These are phyloP conservation scores for Aspergillus conjunctus DNA, from an alignment of 495 filamentous ascomycete genomes.

Conservation along the genomic window DNA sequence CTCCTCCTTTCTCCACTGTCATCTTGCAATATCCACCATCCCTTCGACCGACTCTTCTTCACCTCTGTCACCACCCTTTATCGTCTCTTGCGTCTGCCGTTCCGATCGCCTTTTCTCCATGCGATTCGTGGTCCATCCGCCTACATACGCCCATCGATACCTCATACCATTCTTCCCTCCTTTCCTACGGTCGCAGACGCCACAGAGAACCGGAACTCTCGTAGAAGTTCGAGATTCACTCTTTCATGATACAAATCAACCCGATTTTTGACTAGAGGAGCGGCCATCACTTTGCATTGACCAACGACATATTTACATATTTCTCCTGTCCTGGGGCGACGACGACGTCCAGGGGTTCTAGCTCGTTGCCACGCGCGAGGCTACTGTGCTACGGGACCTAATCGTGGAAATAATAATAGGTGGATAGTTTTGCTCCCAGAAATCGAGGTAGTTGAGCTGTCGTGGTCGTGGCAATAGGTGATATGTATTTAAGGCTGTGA, in stretches of 20 bases:
- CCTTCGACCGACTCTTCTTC: conserved; percentile 37
- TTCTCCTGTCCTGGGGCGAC: not conserved
- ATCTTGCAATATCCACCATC: conserved; percentile 33
- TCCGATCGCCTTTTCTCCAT: conserved; percentile 38
- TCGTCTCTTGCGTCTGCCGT: conserved; percentile 19
- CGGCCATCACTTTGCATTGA: not conserved
- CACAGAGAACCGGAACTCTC: conserved; percentile 21
- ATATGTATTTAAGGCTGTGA: conserved; percentile 43
- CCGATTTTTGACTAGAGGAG: not conserved
- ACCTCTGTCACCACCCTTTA: conserved; percentile 26
- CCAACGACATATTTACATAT: not conserved
- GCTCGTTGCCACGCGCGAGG: not conserved
- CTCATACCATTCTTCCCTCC: conserved; percentile 26
- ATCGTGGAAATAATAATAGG: not conserved
- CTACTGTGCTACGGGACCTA: not conserved
- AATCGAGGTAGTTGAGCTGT: not conserved
- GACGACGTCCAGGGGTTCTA: not conserved
- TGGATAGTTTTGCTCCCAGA: not conserved
- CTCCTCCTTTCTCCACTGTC: conserved; percentile 30
- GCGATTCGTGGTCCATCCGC: conserved; percentile 37
- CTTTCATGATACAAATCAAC: not conserved
- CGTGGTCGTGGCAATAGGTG: conserved; percentile 18
- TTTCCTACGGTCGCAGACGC: conserved; percentile 33
- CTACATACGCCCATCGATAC: conserved; percentile 32
- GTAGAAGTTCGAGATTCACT: conserved; percentile 20